Evolutionary conservation across 192 early-diverging fungal species (phyloP), one percentile per base, ranked within the genome.

Genomic region (Gaertneriomyces semiglobifer): DNA sequence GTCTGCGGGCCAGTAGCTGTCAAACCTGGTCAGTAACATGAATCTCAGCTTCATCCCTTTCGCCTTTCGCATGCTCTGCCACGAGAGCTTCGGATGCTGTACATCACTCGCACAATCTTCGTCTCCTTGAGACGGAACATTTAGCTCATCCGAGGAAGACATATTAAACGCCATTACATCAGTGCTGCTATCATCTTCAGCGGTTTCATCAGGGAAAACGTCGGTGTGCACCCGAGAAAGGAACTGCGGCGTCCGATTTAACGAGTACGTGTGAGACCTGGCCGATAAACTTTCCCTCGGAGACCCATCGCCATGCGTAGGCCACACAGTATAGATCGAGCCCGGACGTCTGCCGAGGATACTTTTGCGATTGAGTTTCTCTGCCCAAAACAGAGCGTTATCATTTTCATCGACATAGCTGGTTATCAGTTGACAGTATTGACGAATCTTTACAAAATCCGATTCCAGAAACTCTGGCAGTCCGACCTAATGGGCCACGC

Each of bases 331-430:
- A 4, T 60, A 60, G 14, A 60, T 43, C 8, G 19, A 12, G 38
- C 11, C 58, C 20, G 58, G 58, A 60, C 44, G 33, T 43, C 58
- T 0, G 8, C 58, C 58, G 39, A 60, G 19, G 14, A 60, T 42
- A 25, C 44, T 60, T 20, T 25, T 60, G 1, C 58, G 39, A 20
- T 12, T 14, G 44, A 60, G 11, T n/a, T 11, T 14, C 42, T 60
- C 58, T 12, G 12, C 38, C 58, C 58, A 60, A 38, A 60, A 60
- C 1, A 60, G 58, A 11, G 58, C 58, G 11, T 42, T 42, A 38
- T 60, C 58, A 20, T 60, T 33, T 38, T 60, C 58, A 4, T 60
- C 58, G 14, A 60, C 58, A 4, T 60, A 60, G 11, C 38, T 43
- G 38, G 58, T 60, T 1, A 60, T 60, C 42, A 60, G 25, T 7